Evolutionary conservation across 1,284 basidiomycete genomes (phyloP).

Genomic region (Anthracocystis panici-leucophaei): DNA sequence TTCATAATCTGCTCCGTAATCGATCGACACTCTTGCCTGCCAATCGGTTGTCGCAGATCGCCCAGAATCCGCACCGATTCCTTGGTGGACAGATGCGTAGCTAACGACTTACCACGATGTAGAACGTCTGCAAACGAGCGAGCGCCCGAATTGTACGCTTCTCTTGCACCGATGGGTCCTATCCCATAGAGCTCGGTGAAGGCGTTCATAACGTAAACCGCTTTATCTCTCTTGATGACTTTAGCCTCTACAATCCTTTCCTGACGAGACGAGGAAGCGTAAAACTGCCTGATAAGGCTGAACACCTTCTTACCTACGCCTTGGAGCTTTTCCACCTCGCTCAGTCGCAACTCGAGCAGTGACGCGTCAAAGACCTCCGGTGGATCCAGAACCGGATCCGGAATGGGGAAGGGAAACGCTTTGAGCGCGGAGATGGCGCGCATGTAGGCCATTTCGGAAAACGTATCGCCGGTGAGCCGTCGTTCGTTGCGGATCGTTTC

Average conservation of each 20-base stretch:
- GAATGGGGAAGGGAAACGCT: slow-evolving; percentile 56
- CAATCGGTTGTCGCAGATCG: slow-evolving; percentile 49
- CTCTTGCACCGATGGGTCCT: slow-evolving; percentile 56
- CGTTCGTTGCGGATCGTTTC: slow-evolving; percentile 60
- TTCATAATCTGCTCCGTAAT: slow-evolving; percentile 45
- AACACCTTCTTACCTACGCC: slow-evolving; percentile 64
- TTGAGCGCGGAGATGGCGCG: slow-evolving; percentile 63
- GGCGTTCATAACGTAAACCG: slow-evolving; percentile 51
- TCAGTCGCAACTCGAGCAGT: slow-evolving; percentile 16
- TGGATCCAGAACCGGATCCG: slow-evolving; percentile 14
- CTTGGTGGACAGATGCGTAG: slow-evolving; percentile 38
- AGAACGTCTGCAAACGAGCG: slow-evolving; percentile 59
- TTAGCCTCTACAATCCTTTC: slow-evolving; percentile 60
- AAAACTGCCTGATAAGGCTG: slow-evolving; percentile 56
- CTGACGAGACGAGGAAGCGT: slow-evolving; percentile 1
- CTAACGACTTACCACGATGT: slow-evolving; percentile 38
- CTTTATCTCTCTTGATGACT: slow-evolving; percentile 53
- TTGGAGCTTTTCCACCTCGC: slow-evolving; percentile 51
- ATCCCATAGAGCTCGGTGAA: slow-evolving; percentile 66
- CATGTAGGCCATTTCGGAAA: slow-evolving; percentile 63
- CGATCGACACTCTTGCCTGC: slow-evolving; percentile 41
- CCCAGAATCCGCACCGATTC: slow-evolving; percentile 55
- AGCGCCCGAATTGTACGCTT: slow-evolving; percentile 61
- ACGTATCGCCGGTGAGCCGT: slow-evolving; percentile 51
- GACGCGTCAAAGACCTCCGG: slow-evolving; percentile 1